Evolutionary conservation across 495 filamentous ascomycete species (phyloP), one percentile per base, ranked within the genome.

Genomic region (Hypomontagnella submonticulosa): DNA sequence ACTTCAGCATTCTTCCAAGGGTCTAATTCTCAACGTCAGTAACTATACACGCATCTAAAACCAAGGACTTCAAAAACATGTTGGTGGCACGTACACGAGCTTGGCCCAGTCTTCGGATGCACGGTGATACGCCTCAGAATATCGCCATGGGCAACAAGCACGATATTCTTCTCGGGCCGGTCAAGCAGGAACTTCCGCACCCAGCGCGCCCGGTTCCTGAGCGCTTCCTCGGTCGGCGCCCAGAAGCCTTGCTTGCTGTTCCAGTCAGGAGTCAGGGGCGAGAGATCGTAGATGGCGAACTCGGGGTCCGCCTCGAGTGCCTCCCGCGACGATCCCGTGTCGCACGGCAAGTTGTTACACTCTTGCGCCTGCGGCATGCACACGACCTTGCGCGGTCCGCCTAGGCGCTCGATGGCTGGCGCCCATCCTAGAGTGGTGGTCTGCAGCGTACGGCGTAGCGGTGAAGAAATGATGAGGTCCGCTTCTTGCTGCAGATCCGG

Each of bases 61-160:
- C 43, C 9, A n/a, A 23, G 20, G 4, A 7, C 43, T 23, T 20
- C 11, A 47, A 9, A 47, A 1, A 27, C 18, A 23, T 16, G 12
- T 4, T 1, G 43, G 18, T 49, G n/a, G n/a, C n/a, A 50, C 47
- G 18, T 50, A 50, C 47, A 69, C 9, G 75, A 67, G 8, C 74
- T 76, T 13, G 84, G 75, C 8, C 73, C 75, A 34, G n/a, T 44
- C 12, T 4, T n/a, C 40, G 65, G 60, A 4, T 37, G 8, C n/a
- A 52, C 32, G 30, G 61, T 65, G 49, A 66, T 69, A 6, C 71
- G 46, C 11, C 83, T 49, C 30, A 88, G 63, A 57, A 88, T 86
- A 16, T 79, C 84, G 3, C 84, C 83, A 64, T 88, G 86, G 40
- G 76, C 77, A 1, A 88, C 84, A 0, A 87, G 83, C 11, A 85